Base-by-base conservation (phyloP, 306 rosid species). In the Trifolium subterraneum region DNA sequence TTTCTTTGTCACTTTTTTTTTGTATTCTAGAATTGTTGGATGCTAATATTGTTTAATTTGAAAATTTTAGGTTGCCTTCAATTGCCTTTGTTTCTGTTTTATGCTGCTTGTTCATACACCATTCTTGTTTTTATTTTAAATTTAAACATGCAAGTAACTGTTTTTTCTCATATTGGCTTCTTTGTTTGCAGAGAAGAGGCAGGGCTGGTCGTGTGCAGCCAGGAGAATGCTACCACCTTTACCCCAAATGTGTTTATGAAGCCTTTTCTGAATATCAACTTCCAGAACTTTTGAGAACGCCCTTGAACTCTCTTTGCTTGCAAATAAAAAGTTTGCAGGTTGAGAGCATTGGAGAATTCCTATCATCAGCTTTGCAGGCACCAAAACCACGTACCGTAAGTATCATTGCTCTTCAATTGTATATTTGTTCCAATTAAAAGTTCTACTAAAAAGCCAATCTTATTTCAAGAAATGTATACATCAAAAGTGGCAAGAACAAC, bases 131-230 rank as follows among this genome's bases (percentile, higher is more conserved):
- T 44, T 60, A 7, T 20, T 55, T 11, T 54, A 33, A 62, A 36
- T 20, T 44, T 63, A 74, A 48, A 72, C 73, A 27, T 56, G 75
- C 66, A 77, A 77, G 29, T 73, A 73, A 55, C 41, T 44, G 14
- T 60, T 48, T 73, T 64, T 13, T 55, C 44, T 54, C 60, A 25
- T 20, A 25, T 51, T 72, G 81, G 16, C 45, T 79, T 84, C 62
- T 19, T 76, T 81, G 81, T 81, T 78, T 84, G 71, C 98, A 94
- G 96, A 91, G 98, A 88, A 88, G 86, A 79, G 98, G 98, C 48
- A 87, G 97, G 87, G 98, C 98, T 55, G 98, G 98, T 48, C 98
- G 97, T 68, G 98, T 94, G 81, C 98, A 87, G 85, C 96, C 97
- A 59, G 98, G 96, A 16, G 92, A 91, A 84, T 88, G 97, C 81